Base-by-base conservation (phyloP, 2,329 filamentous ascomycete species). In the Curvularia verruculosa region DNA sequence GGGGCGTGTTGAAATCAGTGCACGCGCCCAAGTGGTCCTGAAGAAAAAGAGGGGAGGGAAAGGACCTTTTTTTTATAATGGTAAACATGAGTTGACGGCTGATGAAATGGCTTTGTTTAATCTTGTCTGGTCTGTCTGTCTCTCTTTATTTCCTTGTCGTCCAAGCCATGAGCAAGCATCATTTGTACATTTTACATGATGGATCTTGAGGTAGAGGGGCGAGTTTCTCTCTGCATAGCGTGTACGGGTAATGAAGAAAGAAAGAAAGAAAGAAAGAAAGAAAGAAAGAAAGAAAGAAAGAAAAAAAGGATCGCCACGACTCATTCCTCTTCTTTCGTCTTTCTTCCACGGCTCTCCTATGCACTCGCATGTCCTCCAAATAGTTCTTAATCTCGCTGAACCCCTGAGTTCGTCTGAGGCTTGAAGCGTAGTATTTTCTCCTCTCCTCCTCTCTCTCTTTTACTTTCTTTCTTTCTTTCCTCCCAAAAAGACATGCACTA, bases 161-260 rank as follows among this genome's bases (percentile, higher is more conserved):
- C 12, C 18, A 34, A 34, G 28, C 44, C 44, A n/a, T 46, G 40
- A 43, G 19, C n/a, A n/a, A n/a, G n/a, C n/a, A n/a, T 47, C 26
- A 29, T 29, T 9, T 29, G 12, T 36, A 15, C 34, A 28, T 47
- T 34, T 47, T 34, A 34, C 19, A 47, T 47, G 28, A 47, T 47
- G 28, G 29, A 47, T 47, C 39, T 41, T 41, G 21, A 9, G 19
- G 28, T 43, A n/a, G n/a, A n/a, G n/a, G n/a, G n/a, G n/a, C n/a
- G n/a, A n/a, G n/a, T n/a, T n/a, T n/a, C 15, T 26, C 12, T 57
- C 44, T 57, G 55, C 55, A 69, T 68, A 68, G 67, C 64, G 63
- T n/a, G n/a, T 63, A 53, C 61, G 52, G 46, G 12, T 61, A 61
- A 49, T 59, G 54, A 24, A 50, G n/a, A n/a, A n/a, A n/a, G n/a